phyloP scores from a whole-genome alignment of 2,329 filamentous ascomycete species.

The Hymenoscyphus infarciens region DNA sequence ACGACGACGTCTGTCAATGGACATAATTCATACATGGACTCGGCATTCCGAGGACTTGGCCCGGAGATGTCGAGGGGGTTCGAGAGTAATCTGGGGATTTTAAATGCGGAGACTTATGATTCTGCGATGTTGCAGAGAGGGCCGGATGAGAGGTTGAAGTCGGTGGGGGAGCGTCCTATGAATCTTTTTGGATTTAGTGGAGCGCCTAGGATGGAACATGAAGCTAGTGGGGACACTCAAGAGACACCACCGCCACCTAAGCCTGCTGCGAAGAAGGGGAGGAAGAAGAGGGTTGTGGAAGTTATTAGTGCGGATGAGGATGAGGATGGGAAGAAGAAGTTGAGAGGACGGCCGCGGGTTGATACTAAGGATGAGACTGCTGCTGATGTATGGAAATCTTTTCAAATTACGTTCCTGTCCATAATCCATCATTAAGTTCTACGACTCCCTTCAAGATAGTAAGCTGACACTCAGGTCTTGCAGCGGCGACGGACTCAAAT shows the following conservation, averaged over 20 bases:
- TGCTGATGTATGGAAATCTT: constrained; percentile 59
- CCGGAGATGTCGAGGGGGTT: constrained; percentile 18
- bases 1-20: constrained; percentile 12
- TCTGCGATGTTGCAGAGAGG: constrained; percentile 33
- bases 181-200: constrained; percentile 26
- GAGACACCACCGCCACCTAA: constrained; percentile 13
- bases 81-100: constrained; percentile 35
- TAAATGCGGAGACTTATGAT: constrained; percentile 47
- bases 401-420: too few species aligned
- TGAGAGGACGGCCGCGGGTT: constrained; percentile 70
- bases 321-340: constrained; percentile 53
- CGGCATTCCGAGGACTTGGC: constrained; percentile 17
- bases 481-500: constrained; percentile 84
- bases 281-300: constrained; percentile 36
- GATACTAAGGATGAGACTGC: constrained; percentile 75
- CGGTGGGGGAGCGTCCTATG: constrained; percentile 20
- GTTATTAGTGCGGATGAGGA: constrained; percentile 38
- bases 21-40: constrained; percentile 21
- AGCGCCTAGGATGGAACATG: constrained; percentile 13
- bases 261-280: constrained; percentile 31
- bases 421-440: constrained; percentile 28
- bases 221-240: constrained; percentile 11
- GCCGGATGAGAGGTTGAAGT: constrained; percentile 10
- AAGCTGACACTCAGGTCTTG: constrained; percentile 11
- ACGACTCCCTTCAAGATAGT: constrained; percentile 1